Conservation (phyloP, 768 basidiomycete genomes). For the Termitomyces sp. region DNA sequence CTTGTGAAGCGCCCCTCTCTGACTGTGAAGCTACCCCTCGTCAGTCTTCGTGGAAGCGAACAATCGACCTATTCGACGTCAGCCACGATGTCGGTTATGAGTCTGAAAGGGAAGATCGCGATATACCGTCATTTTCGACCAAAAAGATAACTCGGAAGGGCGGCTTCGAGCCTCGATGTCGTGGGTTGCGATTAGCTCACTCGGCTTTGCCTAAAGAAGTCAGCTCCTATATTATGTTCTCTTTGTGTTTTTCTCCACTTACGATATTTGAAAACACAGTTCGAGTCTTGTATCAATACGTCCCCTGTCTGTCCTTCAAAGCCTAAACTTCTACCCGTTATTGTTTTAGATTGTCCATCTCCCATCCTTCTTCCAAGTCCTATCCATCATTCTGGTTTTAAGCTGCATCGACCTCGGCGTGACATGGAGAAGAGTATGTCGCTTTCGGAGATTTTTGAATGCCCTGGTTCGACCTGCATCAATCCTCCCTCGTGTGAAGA, state of each 20-base stretch:
- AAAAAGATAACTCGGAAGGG: neutral
- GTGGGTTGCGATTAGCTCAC: neutral
- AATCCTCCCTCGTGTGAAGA: neutral
- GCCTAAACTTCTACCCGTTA: constrained; percentile 3
- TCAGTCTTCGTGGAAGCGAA: neutral
- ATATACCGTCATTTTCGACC: neutral
- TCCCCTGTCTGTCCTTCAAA: neutral
- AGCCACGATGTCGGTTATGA: constrained; percentile 11
- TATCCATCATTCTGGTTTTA: neutral
- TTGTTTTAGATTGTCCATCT: constrained; percentile 7
- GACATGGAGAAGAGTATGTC: neutral
- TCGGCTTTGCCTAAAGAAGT: neutral
- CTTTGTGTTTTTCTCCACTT: neutral
- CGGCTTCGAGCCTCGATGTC: neutral
- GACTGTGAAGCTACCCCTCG: constrained; percentile 2
- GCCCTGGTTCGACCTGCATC: neutral
- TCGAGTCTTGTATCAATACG: neutral
- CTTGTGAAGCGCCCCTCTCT: neutral
- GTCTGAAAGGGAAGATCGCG: constrained; percentile 9
- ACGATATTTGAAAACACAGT: neutral
- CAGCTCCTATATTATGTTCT: neutral
- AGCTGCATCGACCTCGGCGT: neutral
- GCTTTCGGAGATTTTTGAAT: neutral
- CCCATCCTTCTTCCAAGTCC: constrained; percentile 9
- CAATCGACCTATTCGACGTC: neutral